Percentiles rank a stretch among this genome's conserved stretches.
phyloP scores from a whole-genome alignment of 495 filamentous ascomycete genomes.

The Penicillium soppii region DNA sequence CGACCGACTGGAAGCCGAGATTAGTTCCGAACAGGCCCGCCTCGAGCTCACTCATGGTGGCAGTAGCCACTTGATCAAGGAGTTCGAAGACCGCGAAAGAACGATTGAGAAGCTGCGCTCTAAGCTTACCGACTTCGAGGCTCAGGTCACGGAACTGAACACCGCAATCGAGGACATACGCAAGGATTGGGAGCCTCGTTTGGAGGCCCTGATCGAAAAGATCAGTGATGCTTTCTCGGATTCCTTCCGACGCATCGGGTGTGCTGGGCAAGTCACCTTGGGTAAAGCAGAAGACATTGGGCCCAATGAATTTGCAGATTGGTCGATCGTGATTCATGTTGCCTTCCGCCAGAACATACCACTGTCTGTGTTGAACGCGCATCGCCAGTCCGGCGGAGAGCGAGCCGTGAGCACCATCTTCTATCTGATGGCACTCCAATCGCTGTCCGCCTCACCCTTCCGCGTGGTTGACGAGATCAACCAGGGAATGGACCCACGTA shows the following conservation, averaged over 20 bases:
- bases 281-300: slow-evolving; percentile 42
- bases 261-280: slow-evolving; percentile 86
- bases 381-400: slow-evolving; percentile 95
- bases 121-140: slow-evolving; percentile 44
- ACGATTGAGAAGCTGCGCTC: slow-evolving; percentile 40
- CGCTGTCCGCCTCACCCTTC: slow-evolving; percentile 93
- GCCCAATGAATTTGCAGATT: slow-evolving; percentile 73
- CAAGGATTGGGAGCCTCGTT: slow-evolving; percentile 73
- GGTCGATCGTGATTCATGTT: slow-evolving; percentile 91
- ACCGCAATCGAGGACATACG: slow-evolving; percentile 58
- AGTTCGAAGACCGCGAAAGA: slow-evolving; percentile 47
- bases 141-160: slow-evolving; percentile 48
- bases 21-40: slow-evolving; percentile 69
- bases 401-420: slow-evolving; percentile 97
- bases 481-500: slow-evolving; percentile 98
- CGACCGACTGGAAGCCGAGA: slow-evolving; percentile 70
- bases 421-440: slow-evolving; percentile 98
- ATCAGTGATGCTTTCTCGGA: slow-evolving; percentile 88
- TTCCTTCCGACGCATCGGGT: slow-evolving; percentile 90
- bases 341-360: slow-evolving; percentile 87
- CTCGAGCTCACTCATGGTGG: slow-evolving; percentile 79
- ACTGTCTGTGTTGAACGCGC: slow-evolving; percentile 79
- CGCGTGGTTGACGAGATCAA: slow-evolving; percentile 99
- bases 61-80: slow-evolving; percentile 70
- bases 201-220: slow-evolving; percentile 72